Conservation (phyloP, 2,329 filamentous ascomycete species). For the Pseudonectria foliicola region DNA sequence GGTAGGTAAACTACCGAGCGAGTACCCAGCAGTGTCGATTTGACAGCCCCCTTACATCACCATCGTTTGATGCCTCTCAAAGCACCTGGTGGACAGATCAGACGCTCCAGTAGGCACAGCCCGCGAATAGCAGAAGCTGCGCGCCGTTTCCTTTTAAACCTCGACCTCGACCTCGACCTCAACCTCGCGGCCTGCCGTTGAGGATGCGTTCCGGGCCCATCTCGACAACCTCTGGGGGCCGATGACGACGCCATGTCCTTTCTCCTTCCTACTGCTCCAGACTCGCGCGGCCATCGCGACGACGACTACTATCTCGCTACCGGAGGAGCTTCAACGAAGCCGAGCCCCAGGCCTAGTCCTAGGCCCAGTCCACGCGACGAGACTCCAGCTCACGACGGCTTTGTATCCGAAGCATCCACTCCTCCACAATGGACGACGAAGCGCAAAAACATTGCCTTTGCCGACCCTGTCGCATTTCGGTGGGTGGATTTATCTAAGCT, state of each 20-base stretch:
- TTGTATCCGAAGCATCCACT: slow-evolving; percentile 6
- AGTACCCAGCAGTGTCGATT: slow-evolving; percentile 12
- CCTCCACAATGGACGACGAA: slow-evolving; percentile 10
- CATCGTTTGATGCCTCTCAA: slow-evolving; percentile 16
- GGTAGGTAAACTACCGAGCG: too few species aligned
- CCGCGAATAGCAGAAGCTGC: not conserved
- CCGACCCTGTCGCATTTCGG: slow-evolving; percentile 52
- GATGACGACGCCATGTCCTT: slow-evolving; percentile 33
- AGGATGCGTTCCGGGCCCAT: slow-evolving; percentile 19
- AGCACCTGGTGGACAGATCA: slow-evolving; percentile 1
- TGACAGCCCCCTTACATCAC: slow-evolving; percentile 17
- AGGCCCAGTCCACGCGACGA: slow-evolving; percentile 18
- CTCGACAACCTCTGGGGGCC: slow-evolving; percentile 17
- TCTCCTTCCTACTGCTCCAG: slow-evolving; percentile 28
- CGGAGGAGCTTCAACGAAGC: slow-evolving; percentile 15
- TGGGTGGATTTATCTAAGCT: slow-evolving; percentile 27
- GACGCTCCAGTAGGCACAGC: too few species aligned
- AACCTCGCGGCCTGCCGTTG: slow-evolving; percentile 9
- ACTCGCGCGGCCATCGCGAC: slow-evolving; percentile 19
- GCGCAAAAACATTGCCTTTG: slow-evolving; percentile 46
- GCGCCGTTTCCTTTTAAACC: not conserved
- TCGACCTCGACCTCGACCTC: slow-evolving; percentile 4
- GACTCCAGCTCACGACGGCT: slow-evolving; percentile 9
- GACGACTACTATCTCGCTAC: slow-evolving; percentile 19
- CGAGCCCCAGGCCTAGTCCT: slow-evolving; percentile 14